These are phyloP conservation scores for Starmera stellimalicola DNA, from an alignment of 1,139 yeast genomes.

Conservation along the genomic window DNA sequence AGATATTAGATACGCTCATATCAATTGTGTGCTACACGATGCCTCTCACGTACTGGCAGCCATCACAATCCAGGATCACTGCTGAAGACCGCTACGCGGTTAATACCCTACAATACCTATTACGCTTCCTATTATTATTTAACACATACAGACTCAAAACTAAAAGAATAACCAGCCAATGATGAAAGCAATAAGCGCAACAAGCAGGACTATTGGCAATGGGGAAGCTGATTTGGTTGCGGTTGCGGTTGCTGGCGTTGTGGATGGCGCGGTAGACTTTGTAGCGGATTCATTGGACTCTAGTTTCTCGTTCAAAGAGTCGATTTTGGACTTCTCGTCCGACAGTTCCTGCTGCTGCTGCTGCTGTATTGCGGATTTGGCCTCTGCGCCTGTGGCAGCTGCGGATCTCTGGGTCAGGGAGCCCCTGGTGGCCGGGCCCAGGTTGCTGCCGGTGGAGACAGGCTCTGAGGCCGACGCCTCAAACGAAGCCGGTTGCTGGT, in stretches of 20 bases:
- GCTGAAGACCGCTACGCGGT: too few relatives aligned
- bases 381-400: constrained; percentile 6
- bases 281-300: constrained; percentile 20
- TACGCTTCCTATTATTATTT: too few relatives aligned
- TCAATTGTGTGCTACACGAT: too few relatives aligned
- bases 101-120: too few relatives aligned
- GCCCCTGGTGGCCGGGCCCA: constrained; percentile 10
- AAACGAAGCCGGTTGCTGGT: not conserved
- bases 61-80: too few relatives aligned
- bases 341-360: constrained; percentile 23
- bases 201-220: constrained; percentile 36
- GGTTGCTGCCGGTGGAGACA: constrained; percentile 12
- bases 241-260: constrained; percentile 3
- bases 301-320: constrained; percentile 34
- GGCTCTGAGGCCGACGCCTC: constrained; percentile 3
- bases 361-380: constrained; percentile 3
- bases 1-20: too few relatives aligned
- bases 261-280: constrained; percentile 3
- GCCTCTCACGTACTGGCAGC: too few relatives aligned
- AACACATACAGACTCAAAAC: too few relatives aligned
- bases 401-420: constrained; percentile 11
- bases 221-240: constrained; percentile 35
- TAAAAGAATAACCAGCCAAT: constrained; percentile 53
- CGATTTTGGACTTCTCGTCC: constrained; percentile 31
- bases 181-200: constrained; percentile 47